Evolutionary conservation across 2,329 filamentous ascomycete species (phyloP), one percentile per base, ranked within the genome.

Genomic region (Colletotrichum sp.): DNA sequence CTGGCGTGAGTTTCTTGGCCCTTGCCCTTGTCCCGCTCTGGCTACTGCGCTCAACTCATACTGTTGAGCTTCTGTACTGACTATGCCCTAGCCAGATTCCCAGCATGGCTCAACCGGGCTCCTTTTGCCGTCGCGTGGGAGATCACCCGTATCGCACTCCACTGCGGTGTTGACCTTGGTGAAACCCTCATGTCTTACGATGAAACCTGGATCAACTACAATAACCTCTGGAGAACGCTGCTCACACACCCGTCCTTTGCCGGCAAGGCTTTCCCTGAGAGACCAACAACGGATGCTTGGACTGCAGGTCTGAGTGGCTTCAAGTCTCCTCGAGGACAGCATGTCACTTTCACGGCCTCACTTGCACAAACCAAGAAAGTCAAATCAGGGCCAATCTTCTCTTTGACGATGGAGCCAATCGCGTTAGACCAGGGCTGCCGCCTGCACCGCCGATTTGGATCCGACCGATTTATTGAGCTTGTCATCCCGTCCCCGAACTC

Each of bases 391-490:
- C 85, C 88, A 0, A 68, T 89, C 0, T 90, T 91, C 74, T 75
- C 79, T 0, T 78, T 92, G 6, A 84, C 84, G 7, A 84, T 93
- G 12, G 83, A 86, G 3, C 87, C 90, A 0, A 79, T 92, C 2
- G 84, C 82, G 12, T 79, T 92, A 3, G 89, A 91, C 30, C 79
- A 85, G 4, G 84, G 88, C 0, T 87, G 91, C 80, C 88, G 92
- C 3, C 81, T 93, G 0, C 83, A 84, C 24, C 87, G 92, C 14
- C 88, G 87, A 6, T 92, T 92, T 77, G 91, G 92, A 0, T 82
- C 87, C 0, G 91, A 93, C 77, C 86, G 92, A 1, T 92, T 92
- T 61, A 76, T 93, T 2, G 90, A 93, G 69, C 73, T 93, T 1
- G 80, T 87, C 6, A 83, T 92, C 7, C 91, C 91, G 0, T 85